Evolutionary conservation across 768 basidiomycete species (phyloP), one percentile per base, ranked within the genome.

Genomic region (Hortiboletus campestris): DNA sequence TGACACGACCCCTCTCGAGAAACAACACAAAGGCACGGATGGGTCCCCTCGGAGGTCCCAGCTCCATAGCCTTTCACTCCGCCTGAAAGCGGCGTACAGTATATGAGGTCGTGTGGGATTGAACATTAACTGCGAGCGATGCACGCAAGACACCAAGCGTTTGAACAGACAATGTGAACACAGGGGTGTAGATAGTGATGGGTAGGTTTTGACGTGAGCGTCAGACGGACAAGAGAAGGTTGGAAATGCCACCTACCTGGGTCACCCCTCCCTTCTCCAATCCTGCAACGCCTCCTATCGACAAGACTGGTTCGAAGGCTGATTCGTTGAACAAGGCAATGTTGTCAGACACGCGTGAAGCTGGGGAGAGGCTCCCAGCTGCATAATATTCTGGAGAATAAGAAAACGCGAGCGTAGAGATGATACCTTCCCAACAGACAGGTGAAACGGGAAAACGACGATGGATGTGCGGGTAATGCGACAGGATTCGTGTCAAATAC

Each of bases 331-430:
- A 89, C 43, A 93, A 63, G 0, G 82, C 84, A 12, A 91, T 81
- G 48, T 89, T 89, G 29, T 78, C 72, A 3, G 74, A 69, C 40
- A 60, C 58, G 4, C 75, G 73, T 0, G 76, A 64, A 11, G 78
- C 75, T 0, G 83, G 77, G 4, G 78, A 75, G 31, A 92, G 82
- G 7, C 83, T 88, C 0, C 93, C 94, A 8, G 91, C 93, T 0
- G 93, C 94, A 59, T 84, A 94, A 14, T 86, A 73, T 39, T 84
- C 84, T 46, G 82, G 80, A 10, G 77, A 74, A 0, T 85, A 78
- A 17, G 84, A 85, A 69, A 97, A 94, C 0, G 90, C 84, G 6
- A 98, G 72, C 1, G 92, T 74, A 5, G 94, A 94, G 41, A 98
- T 80, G 56, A 98, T 91, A 1, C 95, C 94, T 93, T 48, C 51